Base-by-base conservation (phyloP, 495 filamentous ascomycete genomes). In the Xylaria cubensis region DNA sequence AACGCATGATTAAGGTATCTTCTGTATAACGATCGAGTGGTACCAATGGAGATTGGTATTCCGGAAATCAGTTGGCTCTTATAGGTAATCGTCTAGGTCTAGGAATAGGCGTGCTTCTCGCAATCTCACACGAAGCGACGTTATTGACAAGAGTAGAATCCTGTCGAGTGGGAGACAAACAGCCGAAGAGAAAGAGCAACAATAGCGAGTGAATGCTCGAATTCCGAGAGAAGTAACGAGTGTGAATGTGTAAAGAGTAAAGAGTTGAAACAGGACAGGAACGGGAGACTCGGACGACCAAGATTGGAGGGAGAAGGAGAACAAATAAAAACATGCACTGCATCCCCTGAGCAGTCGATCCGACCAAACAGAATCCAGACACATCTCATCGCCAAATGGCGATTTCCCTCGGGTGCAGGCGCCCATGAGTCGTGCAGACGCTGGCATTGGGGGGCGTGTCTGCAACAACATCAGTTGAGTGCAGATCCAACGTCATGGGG, bases 1-100 rank as follows among this genome's bases (percentile, higher is more conserved):
- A 83, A 82, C 88, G 90, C 90, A 92, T 91, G 41, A 15, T 66
- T 50, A 59, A 46, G 58, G 13, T 73, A 34, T 13, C 3, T 46
- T 13, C 3, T 46, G 19, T 13, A 41, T 46, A 56, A 6, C 13
- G 26, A 17, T 32, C 12, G 13, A 29, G 58, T 41, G 32, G 34
- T 39, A 6, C 34, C 34, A 21, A 21, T 41, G 17, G 17, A 39
- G n/a, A 61, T 61, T 39, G 32, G 29, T 61, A 21, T 61, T 65
- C 64, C 32, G n/a, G 6, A 32, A 10, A 51, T 66, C 51, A 53
- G 46, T 21, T 67, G 32, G 32, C 9, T 65, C 26, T 39, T n/a
- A 32, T 48, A 17, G 13, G 36, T 32, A 9, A 17, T 53, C 26
- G 46, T 41, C 46, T 29, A 41, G 17, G 32, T 67, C 64, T 32